Evolutionary conservation across 495 filamentous ascomycete species (phyloP).

Genomic region (Evernia prunastri): DNA sequence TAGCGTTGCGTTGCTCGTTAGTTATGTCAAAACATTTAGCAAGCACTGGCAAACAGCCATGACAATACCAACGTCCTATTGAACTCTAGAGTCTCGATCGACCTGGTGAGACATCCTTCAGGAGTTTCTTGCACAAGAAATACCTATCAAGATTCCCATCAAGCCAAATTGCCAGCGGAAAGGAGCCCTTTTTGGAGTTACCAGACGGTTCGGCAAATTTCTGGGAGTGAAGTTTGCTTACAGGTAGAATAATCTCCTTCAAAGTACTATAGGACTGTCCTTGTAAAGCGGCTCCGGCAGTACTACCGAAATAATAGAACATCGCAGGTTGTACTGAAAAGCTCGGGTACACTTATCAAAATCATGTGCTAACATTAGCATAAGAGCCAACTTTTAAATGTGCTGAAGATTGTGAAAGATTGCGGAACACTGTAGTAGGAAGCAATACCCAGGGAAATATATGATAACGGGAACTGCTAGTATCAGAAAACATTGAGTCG

Average conservation of each 20-base stretch:
- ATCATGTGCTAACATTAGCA: neutral
- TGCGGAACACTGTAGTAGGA: neutral
- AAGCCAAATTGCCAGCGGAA: neutral
- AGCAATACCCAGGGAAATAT: neutral
- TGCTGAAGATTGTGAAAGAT: neutral
- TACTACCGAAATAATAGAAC: neutral
- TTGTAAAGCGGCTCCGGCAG: neutral
- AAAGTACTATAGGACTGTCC: neutral
- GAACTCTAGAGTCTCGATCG: neutral
- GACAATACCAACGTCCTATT: slow-evolving; percentile 10
- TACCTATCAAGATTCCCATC: neutral
- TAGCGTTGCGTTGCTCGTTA: neutral
- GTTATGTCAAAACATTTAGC: neutral
- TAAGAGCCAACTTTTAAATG: neutral
- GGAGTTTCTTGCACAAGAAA: too few species aligned
- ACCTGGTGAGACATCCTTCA: neutral
- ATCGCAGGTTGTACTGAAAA: neutral
- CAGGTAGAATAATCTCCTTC: neutral
- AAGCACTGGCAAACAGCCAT: neutral
- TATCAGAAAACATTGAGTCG: too few species aligned
- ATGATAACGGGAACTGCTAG: neutral
- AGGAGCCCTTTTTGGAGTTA: neutral
- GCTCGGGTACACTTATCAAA: neutral
- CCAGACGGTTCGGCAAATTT: neutral
- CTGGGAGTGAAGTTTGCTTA: neutral